Conservation (phyloP, 345 rosid genomes). For the Gossypium rotundifolium region DNA sequence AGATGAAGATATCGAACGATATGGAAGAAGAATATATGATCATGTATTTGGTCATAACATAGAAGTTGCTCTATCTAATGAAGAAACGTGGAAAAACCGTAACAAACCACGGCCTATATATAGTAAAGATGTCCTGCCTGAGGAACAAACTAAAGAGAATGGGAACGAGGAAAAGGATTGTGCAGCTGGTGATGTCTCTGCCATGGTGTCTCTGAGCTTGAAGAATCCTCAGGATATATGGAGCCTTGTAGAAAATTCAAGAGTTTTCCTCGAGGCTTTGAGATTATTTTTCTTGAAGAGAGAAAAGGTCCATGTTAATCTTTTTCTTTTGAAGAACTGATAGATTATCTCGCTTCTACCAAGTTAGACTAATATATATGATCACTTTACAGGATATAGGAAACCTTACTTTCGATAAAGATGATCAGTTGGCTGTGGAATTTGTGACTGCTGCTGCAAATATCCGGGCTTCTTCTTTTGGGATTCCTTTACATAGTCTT, state of each 20-base stretch:
- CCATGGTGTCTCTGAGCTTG: constrained; percentile 77
- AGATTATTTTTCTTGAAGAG: constrained; percentile 67
- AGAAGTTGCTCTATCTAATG: constrained; percentile 83
- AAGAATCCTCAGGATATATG: constrained; percentile 97
- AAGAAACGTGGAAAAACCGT: constrained; percentile 94
- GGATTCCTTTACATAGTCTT: constrained; percentile 90
- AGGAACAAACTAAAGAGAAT: constrained; percentile 44
- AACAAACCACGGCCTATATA: constrained; percentile 76
- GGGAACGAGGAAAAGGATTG: constrained; percentile 46
- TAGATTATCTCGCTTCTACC: constrained; percentile 1
- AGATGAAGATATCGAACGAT: constrained; percentile 73
- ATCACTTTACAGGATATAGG: constrained; percentile 67
- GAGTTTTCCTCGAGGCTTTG: constrained; percentile 74
- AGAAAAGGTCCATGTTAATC: constrained; percentile 48
- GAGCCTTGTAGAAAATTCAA: constrained; percentile 78
- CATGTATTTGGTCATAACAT: constrained; percentile 97
- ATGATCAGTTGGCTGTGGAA: constrained; percentile 97
- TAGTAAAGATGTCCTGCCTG: constrained; percentile 55
- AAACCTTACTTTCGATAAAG: constrained; percentile 88
- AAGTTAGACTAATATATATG: background rate
- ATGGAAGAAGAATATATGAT: constrained; percentile 91
- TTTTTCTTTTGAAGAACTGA: constrained; percentile 8
- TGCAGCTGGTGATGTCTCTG: constrained; percentile 49
- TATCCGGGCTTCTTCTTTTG: constrained; percentile 91
- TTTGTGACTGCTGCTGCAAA: constrained; percentile 99